Conservation (phyloP, 2,329 filamentous ascomycete species). For the Aspergillus costaricaensis region DNA sequence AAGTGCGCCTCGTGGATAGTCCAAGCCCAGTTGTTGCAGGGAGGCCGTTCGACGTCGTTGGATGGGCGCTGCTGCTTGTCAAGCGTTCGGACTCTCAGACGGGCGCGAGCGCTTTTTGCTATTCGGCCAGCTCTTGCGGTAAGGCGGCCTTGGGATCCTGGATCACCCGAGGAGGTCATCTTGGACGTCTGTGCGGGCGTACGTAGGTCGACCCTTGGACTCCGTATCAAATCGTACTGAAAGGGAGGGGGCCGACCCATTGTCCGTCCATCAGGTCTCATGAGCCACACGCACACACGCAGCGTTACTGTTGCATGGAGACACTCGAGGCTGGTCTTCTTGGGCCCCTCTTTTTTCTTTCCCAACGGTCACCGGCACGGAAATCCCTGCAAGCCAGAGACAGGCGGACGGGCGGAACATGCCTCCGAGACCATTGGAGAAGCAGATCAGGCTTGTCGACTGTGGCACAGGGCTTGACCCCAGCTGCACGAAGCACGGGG, state of each 20-base stretch:
- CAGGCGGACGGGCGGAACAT: background rate
- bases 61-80: too few relatives aligned
- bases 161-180: constrained; percentile 3
- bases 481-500: constrained; percentile 17
- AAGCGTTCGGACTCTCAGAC: background rate
- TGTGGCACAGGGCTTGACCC: constrained; percentile 1
- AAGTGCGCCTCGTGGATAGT: background rate
- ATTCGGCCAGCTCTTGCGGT: constrained; percentile 3
- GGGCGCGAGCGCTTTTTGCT: background rate
- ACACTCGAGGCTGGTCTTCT: background rate
- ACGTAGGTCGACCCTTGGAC: background rate
- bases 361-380: background rate
- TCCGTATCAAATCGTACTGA: background rate
- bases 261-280: background rate
- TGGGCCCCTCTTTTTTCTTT: background rate
- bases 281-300: background rate
- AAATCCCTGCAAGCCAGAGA: background rate
- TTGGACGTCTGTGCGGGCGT: constrained; percentile 1
- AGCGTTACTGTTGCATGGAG: background rate
- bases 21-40: background rate
- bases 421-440: background rate
- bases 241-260: background rate
- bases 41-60: background rate
- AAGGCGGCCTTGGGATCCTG: background rate
- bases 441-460: background rate